Evolutionary conservation across 148 eudicot species (phyloP), one percentile per base, ranked within the genome.

Genomic region (Limonium bicolor): DNA sequence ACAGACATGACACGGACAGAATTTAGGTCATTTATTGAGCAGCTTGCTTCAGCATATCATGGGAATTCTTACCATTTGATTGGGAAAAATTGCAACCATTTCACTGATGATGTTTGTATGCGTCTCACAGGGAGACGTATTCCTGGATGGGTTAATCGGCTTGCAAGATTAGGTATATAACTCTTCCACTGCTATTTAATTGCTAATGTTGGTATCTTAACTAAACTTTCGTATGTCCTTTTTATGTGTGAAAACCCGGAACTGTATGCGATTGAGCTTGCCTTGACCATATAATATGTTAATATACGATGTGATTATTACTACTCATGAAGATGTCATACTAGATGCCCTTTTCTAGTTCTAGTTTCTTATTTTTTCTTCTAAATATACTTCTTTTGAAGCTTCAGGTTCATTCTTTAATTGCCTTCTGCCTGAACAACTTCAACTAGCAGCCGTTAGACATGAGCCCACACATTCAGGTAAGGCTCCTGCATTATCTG

Each of bases 341-440:
- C n/a, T n/a, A n/a, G n/a, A n/a, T n/a, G n/a, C n/a, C n/a, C n/a
- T n/a, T n/a, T n/a, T n/a, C n/a, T n/a, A n/a, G n/a, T n/a, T n/a
- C n/a, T n/a, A n/a, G n/a, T n/a, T n/a, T n/a, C n/a, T n/a, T n/a
- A n/a, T 25, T 2, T 4, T 16, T 36, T 36, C 63, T 56, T 55
- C 22, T 67, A 52, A 24, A 27, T 42, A 40, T 18, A 20, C 32
- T 42, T 20, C 48, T 54, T 50, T 61, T 53, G 35, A n/a, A n/a
- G n/a, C 51, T 60, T 54, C 83, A 82, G 96, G 86, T 64, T 76
- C 96, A 39, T 76, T 69, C 65, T 87, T 78, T 68, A 66, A 71
- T 38, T 82, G 90, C 66, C 50, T 87, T 50, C 66, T 79, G 46
- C 96, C 96, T 37, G 94, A 67, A 63, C 77, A 61, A 54, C 67